These are phyloP conservation scores for Debaryomyces coudertii DNA, from an alignment of 1,139 yeast species.

Conservation along the genomic window DNA sequence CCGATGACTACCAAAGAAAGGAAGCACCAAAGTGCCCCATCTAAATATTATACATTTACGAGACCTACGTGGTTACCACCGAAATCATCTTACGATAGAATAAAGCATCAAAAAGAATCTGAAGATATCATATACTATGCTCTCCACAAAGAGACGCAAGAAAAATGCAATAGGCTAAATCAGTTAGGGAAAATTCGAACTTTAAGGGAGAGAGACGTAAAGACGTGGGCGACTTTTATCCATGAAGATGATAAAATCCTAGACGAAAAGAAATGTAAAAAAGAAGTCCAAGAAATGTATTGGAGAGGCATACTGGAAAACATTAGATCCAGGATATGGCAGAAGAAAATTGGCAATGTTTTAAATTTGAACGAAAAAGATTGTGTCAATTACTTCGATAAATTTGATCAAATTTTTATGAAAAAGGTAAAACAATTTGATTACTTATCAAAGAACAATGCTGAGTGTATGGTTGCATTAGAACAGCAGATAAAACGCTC, in stretches of 20 bases:
- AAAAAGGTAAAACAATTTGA: constrained; percentile 6
- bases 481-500: constrained; percentile 5
- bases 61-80: constrained; percentile 74
- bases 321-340: constrained; percentile 57
- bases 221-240: constrained; percentile 43
- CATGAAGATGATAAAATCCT: constrained; percentile 23
- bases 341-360: constrained; percentile 44
- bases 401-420: constrained; percentile 10
- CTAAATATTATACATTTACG: constrained; percentile 48
- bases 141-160: constrained; percentile 40
- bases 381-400: constrained; percentile 24
- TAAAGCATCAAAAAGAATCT: constrained; percentile 59
- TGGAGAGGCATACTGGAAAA: constrained; percentile 68
- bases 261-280: constrained; percentile 26
- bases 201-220: constrained; percentile 36
- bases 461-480: constrained; percentile 19
- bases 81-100: constrained; percentile 55
- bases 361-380: constrained; percentile 20
- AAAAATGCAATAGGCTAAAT: constrained; percentile 31
- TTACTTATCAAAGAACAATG: constrained; percentile 2
- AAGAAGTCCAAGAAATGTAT: constrained; percentile 51
- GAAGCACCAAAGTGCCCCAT: constrained; percentile 9
- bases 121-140: constrained; percentile 55
- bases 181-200: constrained; percentile 29
- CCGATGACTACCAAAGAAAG: constrained; percentile 8